Evolutionary conservation across 179 eudicot genomes (phyloP), one percentile per base, ranked within the genome.

Genomic region (Sideroxylon spinosum): DNA sequence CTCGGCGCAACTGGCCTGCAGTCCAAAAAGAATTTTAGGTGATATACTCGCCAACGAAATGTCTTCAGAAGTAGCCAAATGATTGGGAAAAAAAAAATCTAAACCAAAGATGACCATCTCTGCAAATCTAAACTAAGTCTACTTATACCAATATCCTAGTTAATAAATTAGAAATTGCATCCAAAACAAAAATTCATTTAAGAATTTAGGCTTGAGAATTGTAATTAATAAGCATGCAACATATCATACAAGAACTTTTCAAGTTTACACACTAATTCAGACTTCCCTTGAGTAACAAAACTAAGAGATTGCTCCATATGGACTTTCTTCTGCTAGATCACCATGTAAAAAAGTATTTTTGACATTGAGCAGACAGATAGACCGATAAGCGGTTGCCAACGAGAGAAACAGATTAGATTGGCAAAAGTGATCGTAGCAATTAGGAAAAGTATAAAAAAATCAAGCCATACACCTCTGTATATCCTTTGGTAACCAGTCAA

Each of bases 1-100:
- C 77, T 79, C 62, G n/a, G 84, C 83, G 82, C 84, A 75, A 56
- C 80, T 78, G 68, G 74, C 83, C 97, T 92, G 94, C 88, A 88
- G 50, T 49, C 44, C 10, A 75, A 19, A 19, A 64, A 66, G 7
- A 26, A 16, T 37, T 68, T 12, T 59, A 20, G n/a, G 71, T 78
- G 28, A 76, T 13, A 66, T n/a, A 29, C 62, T 17, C 3, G 3
- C 1, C 20, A 74, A 46, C 65, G 9, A 74, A 32, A 11, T 71
- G 25, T 37, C 69, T 65, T n/a, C 6, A 67, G 9, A 67, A 44
- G n/a, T 68, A 49, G 29, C 52, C 67, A 8, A 22, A 63, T 23
- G 22, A 61, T 23, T 44, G 3, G 14, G 57, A 46, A 63, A 32
- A 4, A 9, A 32, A 4, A 9, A 50, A 26, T 65, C 6, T 50